Evolutionary conservation across 441 rosid species (phyloP), one percentile per base, ranked within the genome.

Genomic region (Raphanus hybrid): DNA sequence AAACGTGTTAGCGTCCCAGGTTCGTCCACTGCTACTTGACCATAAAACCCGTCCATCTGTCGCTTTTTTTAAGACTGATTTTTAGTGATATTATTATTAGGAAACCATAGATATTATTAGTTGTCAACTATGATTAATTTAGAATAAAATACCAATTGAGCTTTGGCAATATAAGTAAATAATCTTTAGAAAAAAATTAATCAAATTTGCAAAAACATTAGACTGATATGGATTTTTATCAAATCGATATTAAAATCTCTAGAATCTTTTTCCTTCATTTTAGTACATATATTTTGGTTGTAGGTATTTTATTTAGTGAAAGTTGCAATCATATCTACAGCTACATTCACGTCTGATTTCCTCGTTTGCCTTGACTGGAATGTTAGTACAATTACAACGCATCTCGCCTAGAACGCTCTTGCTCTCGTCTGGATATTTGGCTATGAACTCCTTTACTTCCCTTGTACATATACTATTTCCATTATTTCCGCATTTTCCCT

Each of bases 401-500:
- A 50, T 50, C 18, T 50, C 55, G 14, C 55, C 55, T 14, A 4
- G 7, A 50, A 50, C 55, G 55, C 8, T 50, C n/a, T n/a, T n/a
- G 5, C 55, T 50, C 4, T 11, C 52, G 55, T 50, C 55, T 50
- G 55, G 16, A n/a, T 50, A 5, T 14, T 50, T 50, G 18, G 55
- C 55, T 14, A 50, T 50, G 18, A 50, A 50, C 18, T 50, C 18
- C 55, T 12, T 50, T 1, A 50, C 18, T 50, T 50, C 55, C 55
- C 18, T 50, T 14, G 18, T 14, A 50, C 55, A 50, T n/a, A 50
- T 14, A 50, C 55, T 50, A 50, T 50, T 14, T 50, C 55, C 55
- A 6, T 50, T 50, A 50, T 50, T 50, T 14, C 55, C 55, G 55
- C 55, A 50, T 50, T 50, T 50, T 50, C 55, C 55, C 55, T 50